Conservation (phyloP, 208 protist species). For the Trypanosoma boissoni region DNA sequence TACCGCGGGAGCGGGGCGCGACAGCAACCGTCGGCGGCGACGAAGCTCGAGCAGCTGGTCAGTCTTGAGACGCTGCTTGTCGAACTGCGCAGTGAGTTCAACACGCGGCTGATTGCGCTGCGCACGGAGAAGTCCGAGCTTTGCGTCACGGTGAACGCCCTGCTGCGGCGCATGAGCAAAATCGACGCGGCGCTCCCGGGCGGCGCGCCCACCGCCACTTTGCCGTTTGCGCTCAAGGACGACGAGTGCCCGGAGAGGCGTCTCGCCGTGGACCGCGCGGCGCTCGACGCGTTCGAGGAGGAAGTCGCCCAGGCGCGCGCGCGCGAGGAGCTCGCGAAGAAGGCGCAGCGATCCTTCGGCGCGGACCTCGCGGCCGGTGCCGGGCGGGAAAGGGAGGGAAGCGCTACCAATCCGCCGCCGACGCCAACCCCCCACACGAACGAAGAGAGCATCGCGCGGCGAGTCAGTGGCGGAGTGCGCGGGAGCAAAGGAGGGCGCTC, state of each 20-base stretch:
- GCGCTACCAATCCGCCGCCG: neutral
- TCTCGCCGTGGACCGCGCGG: slow-evolving; percentile 55
- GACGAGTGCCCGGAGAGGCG: slow-evolving; percentile 74
- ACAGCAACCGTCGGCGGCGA: slow-evolving; percentile 90
- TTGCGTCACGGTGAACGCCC: slow-evolving; percentile 59
- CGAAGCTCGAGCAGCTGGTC: slow-evolving; percentile 93
- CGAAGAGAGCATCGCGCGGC: no score
- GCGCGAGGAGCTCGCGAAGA: slow-evolving; percentile 63
- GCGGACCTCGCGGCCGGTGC: slow-evolving; percentile 69
- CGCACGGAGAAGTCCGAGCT: slow-evolving; percentile 85
- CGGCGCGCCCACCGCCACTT: slow-evolving; percentile 18
- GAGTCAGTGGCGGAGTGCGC: no score
- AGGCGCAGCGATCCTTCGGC: slow-evolving; percentile 86
- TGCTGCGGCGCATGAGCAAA: slow-evolving; percentile 58
- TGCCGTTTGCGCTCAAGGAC: slow-evolving; percentile 21
- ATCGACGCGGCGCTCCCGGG: slow-evolving; percentile 79
- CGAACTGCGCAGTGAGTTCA: slow-evolving; percentile 86
- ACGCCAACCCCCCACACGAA: no score
- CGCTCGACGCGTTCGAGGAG: slow-evolving; percentile 61
- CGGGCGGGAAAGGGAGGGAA: slow-evolving; percentile 6
- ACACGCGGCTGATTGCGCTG: slow-evolving; percentile 84
- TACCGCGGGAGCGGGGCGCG: slow-evolving; percentile 77
- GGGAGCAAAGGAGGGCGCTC: no score
- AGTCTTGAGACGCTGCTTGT: slow-evolving; percentile 86
- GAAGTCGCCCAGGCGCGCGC: slow-evolving; percentile 44